Evolutionary conservation across 2,329 filamentous ascomycete species (phyloP), one percentile per base, ranked within the genome.

Genomic region (Cercospora janseana): DNA sequence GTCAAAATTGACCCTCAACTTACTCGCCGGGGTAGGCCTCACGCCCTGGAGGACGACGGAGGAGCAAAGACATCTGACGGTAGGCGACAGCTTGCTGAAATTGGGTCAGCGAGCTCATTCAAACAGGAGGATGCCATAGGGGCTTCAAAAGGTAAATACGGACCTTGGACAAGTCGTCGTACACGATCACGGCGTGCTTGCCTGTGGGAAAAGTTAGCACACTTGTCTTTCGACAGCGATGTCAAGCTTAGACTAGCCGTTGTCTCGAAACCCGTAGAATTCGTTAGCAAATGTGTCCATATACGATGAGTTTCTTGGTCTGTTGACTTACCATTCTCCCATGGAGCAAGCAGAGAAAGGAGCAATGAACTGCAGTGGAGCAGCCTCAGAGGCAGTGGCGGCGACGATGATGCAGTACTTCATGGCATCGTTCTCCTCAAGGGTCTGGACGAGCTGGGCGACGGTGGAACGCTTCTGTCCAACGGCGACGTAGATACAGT

Each of bases 391-490:
- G 66, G 93, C 93, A 58, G 93, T 98, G 67, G 93, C 93, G 63
- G 93, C 93, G 62, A 97, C 89, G 61, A 98, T 74, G 62, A 95
- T 84, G 63, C 80, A 85, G 83, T 97, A 98, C 81, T 96, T 95
- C 90, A 98, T 95, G 71, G 93, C 90, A 68, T 97, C 91, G 75
- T 96, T 95, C 86, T 97, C 92, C 84, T 97, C 92, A 52, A 98
- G 88, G 60, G 93, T 97, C 88, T 97, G 90, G 81, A 98, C 93
- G 68, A 98, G 86, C 83, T 98, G 93, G 64, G 93, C 93, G 67
- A 98, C 92, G 65, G 93, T 98, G 66, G 93, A 97, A 75, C 93
- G 90, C 86, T 98, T 98, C 85, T 98, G 93, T 70, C 93, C 93
- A 67, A 98, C 85, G 70, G 93, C 93, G 69, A 97, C 93, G 84